These are phyloP conservation scores for Theileria equi DNA, from an alignment of 169 alveolate genomes.

Conservation along the genomic window DNA sequence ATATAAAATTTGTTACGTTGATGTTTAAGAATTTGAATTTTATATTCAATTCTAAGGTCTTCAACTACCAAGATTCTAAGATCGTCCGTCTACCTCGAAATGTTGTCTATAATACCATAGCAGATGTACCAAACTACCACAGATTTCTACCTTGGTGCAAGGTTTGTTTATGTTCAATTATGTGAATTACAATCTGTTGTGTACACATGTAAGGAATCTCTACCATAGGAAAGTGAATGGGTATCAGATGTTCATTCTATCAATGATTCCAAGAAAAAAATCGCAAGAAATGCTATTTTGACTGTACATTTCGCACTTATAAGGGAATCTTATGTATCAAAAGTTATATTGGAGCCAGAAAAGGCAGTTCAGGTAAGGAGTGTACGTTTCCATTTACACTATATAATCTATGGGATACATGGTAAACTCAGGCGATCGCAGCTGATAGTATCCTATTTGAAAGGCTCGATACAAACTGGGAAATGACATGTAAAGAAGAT, in stretches of 20 bases:
- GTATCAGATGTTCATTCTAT: neutral
- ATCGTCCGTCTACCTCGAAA: constrained; percentile 17
- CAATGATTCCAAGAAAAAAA: neutral
- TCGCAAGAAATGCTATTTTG: constrained; percentile 21
- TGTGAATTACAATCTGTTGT: neutral
- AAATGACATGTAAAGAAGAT: constrained; percentile 6
- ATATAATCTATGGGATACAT: neutral
- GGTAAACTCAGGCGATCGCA: constrained; percentile 41
- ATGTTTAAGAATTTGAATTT: constrained; percentile 14
- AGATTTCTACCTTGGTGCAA: constrained; percentile 54
- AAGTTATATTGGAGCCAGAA: constrained; percentile 23
- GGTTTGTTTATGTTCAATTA: neutral
- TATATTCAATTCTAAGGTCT: neutral
- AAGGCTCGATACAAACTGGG: constrained; percentile 50
- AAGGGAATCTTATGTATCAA: constrained; percentile 44
- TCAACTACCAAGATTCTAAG: constrained; percentile 8
- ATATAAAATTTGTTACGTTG: neutral
- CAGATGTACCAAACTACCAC: constrained; percentile 49
- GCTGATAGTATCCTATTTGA: constrained; percentile 52
- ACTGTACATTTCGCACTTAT: constrained; percentile 33
- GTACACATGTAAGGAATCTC: neutral
- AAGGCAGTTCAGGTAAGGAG: constrained; percentile 14
- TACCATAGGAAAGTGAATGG: constrained; percentile 37
- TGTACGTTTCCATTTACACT: neutral
- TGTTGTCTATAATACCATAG: constrained; percentile 29